These are phyloP conservation scores for Pseudoneurospora amorphoporcata DNA, from an alignment of 495 filamentous ascomycete species.

Conservation along the genomic window DNA sequence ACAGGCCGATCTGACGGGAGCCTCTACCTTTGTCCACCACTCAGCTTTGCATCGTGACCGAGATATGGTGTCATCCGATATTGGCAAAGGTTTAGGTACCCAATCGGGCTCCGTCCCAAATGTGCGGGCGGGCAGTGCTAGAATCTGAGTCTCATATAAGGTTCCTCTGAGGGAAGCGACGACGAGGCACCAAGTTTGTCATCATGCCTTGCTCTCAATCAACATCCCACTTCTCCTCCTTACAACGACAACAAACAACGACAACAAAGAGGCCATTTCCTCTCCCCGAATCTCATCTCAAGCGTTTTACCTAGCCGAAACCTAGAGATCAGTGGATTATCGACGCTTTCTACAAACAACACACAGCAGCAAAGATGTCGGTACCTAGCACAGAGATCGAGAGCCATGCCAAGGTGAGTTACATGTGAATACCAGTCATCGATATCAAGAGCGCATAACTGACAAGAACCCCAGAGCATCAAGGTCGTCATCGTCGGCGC, in stretches of 20 bases:
- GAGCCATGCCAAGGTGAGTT: background rate
- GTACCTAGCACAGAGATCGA: background rate
- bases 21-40: background rate
- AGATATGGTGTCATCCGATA: background rate
- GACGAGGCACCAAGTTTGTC: background rate
- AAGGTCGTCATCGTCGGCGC: slow-evolving; percentile 38
- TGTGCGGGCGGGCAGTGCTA: background rate
- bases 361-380: background rate
- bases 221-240: background rate
- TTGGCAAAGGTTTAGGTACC: background rate
- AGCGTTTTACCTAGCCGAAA: background rate
- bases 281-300: background rate
- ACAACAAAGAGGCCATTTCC: background rate
- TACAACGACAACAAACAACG: no score
- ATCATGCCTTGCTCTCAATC: background rate
- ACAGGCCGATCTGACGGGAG: background rate
- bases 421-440: background rate
- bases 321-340: background rate
- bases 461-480: slow-evolving; percentile 6
- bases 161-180: background rate
- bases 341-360: background rate
- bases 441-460: background rate
- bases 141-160: background rate
- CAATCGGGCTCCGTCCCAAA: background rate
- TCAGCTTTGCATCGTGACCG: background rate